Conservation (phyloP, 148 eudicot genomes). For the Euryodendron excelsum region DNA sequence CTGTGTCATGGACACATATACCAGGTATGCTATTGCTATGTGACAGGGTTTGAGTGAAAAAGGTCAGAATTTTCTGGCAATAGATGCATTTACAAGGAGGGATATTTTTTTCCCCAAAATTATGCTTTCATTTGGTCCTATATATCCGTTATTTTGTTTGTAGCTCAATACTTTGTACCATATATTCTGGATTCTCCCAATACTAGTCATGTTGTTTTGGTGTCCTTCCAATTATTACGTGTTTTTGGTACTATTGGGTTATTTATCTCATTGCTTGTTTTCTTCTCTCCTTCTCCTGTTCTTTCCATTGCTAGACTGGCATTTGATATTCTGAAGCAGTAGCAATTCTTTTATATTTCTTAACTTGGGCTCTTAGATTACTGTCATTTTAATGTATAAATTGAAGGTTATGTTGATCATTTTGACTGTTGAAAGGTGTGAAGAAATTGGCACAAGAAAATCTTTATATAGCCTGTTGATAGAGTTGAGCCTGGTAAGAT, state of each 20-base stretch:
- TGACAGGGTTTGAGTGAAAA: neutral
- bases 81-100: no score
- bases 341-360: neutral
- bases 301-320: neutral
- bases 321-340: neutral
- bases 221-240: neutral
- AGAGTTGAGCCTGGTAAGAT: no score
- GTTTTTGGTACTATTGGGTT: neutral
- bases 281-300: neutral
- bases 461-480: neutral
- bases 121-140: neutral
- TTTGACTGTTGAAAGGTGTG: neutral
- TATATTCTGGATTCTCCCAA: neutral
- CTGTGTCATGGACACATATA: constrained; percentile 85
- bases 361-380: no score
- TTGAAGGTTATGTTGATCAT: neutral
- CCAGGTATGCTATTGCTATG: constrained; percentile 48
- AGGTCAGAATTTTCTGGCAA: neutral
- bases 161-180: neutral
- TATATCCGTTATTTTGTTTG: neutral
- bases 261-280: neutral
- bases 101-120: neutral
- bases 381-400: no score
- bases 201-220: neutral
- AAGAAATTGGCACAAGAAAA: neutral